Evolutionary conservation across 2,329 filamentous ascomycete species (phyloP), one percentile per base, ranked within the genome.

Genomic region (Alternaria ethzedia): DNA sequence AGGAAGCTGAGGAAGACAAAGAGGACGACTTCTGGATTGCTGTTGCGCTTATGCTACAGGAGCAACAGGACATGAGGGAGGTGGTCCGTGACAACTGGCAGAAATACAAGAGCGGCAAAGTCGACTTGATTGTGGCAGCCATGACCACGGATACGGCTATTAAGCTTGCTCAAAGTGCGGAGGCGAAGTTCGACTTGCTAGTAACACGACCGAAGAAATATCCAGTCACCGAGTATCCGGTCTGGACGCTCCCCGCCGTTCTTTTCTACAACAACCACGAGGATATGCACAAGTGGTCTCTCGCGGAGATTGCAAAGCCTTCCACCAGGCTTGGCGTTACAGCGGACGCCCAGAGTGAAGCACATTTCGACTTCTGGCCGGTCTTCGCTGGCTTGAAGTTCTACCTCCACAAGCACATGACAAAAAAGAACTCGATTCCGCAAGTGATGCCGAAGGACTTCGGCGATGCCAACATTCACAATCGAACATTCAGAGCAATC

Each of bases 141-240:
- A 54, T 66, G 44, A 43, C 50, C 21, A 57, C 63, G 11, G 36
- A 66, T 32, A 57, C 54, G 17, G 60, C 63, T 20, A 60, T 64
- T 8, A 46, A 57, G 12, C 52, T 66, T 17, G 61, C 46, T 17
- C 56, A 51, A 30, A 44, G 44, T 36, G 45, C 60, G 5, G 63
- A 66, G 32, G 55, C 60, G 3, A 30, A 66, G 26, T 60, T 65
- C 21, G 63, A 65, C 15, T 44, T 59, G 13, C 12, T 51, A 17
- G 52, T 64, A 25, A 47, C 32, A 12, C 61, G 64, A 8, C 57
- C 61, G n/a, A 54, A 54, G 41, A 60, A 60, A 43, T 66, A 60
- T 15, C 47, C 57, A 8, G 30, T 12, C 6, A 9, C 28, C 0
- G 7, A 10, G 21, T 64, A 49, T 32, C 52, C 57, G 12, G 46